Evolutionary conservation across 352 stramenopile species (phyloP).

Genomic region (Phytophthora sp.): DNA sequence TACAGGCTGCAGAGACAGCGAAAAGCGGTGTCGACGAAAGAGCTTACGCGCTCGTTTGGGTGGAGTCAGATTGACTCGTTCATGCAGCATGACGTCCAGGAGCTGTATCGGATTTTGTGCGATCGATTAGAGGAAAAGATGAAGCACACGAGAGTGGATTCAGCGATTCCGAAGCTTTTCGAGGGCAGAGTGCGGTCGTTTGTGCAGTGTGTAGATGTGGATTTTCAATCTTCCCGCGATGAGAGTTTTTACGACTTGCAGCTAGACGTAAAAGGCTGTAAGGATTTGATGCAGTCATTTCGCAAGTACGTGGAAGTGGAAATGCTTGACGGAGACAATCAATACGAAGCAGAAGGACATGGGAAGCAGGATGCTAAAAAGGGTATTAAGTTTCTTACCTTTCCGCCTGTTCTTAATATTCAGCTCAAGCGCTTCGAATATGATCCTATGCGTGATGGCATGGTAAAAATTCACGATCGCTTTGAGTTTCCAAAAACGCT

Average conservation of each 20-base stretch:
- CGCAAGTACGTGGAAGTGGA: slow-evolving; percentile 93
- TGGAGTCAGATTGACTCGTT: slow-evolving; percentile 93
- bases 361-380: slow-evolving; percentile 93
- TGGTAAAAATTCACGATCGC: slow-evolving; percentile 91
- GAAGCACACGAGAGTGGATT: slow-evolving; percentile 87
- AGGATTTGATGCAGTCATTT: slow-evolving; percentile 90
- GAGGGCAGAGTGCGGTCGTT: slow-evolving; percentile 90
- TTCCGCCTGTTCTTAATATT: slow-evolving; percentile 92
- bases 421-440: slow-evolving; percentile 93
- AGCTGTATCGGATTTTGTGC: slow-evolving; percentile 91
- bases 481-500: slow-evolving; percentile 87
- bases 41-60: slow-evolving; percentile 92
- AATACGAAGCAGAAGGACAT: slow-evolving; percentile 91
- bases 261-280: slow-evolving; percentile 93
- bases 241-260: slow-evolving; percentile 95
- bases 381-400: slow-evolving; percentile 81
- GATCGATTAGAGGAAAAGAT: slow-evolving; percentile 94
- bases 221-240: slow-evolving; percentile 88
- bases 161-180: slow-evolving; percentile 87
- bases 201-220: slow-evolving; percentile 92
- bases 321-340: slow-evolving; percentile 93
- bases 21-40: slow-evolving; percentile 91
- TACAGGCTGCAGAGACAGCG: slow-evolving; percentile 75
- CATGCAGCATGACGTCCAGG: slow-evolving; percentile 94
- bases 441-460: slow-evolving; percentile 82